phyloP scores from a whole-genome alignment of 2,329 filamentous ascomycete genomes.

The Pyrenochaeta sp. region DNA sequence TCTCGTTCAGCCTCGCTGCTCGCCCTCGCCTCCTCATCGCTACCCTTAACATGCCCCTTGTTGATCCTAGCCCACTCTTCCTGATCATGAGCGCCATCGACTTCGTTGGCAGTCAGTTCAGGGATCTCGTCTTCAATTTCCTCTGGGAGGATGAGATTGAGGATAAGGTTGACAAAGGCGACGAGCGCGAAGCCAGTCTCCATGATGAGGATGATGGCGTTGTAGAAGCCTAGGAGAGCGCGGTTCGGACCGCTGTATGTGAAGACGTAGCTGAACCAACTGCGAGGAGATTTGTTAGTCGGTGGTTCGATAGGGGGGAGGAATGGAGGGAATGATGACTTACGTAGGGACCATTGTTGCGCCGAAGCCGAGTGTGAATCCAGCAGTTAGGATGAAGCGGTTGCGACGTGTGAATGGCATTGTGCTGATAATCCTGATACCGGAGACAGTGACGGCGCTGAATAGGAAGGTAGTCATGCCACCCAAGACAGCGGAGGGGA shows the following conservation, averaged over 20 bases:
- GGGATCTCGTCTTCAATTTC: conserved; percentile 73
- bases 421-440: conserved; percentile 76
- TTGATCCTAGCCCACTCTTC: conserved; percentile 53
- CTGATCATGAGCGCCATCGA: conserved; percentile 48
- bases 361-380: conserved; percentile 74
- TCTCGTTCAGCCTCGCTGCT: conserved; percentile 19
- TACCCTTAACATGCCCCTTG: conserved; percentile 24
- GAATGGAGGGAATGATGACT: conserved; percentile 18
- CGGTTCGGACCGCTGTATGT: conserved; percentile 74
- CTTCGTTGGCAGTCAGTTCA: conserved; percentile 53
- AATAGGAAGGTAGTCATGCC: conserved; percentile 79
- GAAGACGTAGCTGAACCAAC: conserved; percentile 76
- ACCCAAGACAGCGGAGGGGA: conserved; percentile 64
- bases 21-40: conserved; percentile 29
- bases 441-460: conserved; percentile 76
- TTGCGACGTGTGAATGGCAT: conserved; percentile 80
- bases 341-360: conserved; percentile 57
- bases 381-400: conserved; percentile 81
- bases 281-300: conserved; percentile 51
- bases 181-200: conserved; percentile 74
- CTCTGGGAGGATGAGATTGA: conserved; percentile 77
- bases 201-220: conserved; percentile 64
- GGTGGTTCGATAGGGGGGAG: background rate
- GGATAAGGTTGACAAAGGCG: conserved; percentile 73
- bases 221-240: conserved; percentile 74